These are phyloP conservation scores for Penicillium sp. DNA, from an alignment of 2,329 filamentous ascomycete genomes.

Conservation along the genomic window DNA sequence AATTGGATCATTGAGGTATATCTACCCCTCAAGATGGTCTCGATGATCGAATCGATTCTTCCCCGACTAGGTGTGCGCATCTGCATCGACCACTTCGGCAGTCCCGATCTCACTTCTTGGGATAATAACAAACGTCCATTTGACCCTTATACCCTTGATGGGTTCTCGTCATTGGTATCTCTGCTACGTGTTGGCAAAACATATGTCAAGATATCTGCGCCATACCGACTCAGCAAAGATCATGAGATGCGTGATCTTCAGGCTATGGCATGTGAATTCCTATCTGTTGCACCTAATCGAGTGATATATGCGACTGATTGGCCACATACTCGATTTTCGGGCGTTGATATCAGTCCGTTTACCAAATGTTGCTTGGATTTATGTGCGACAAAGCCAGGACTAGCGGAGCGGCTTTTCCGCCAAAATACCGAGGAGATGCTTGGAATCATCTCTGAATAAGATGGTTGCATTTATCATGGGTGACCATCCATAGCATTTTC, in stretches of 20 bases:
- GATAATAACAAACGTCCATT: slow-evolving; percentile 19
- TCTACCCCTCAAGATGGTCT: slow-evolving; percentile 53
- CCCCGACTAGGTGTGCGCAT: slow-evolving; percentile 52
- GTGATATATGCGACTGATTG: slow-evolving; percentile 63
- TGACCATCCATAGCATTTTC: no score
- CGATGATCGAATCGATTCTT: slow-evolving; percentile 51
- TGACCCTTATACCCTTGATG: slow-evolving; percentile 49
- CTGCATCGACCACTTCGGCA: slow-evolving; percentile 62
- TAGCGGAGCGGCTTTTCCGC: slow-evolving; percentile 54
- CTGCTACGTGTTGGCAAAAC: slow-evolving; percentile 51
- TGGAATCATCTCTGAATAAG: slow-evolving; percentile 23
- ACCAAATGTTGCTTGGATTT: slow-evolving; percentile 55
- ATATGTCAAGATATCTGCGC: slow-evolving; percentile 60
- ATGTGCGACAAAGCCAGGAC: slow-evolving; percentile 47
- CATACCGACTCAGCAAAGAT: slow-evolving; percentile 55
- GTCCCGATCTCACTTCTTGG: slow-evolving; percentile 41
- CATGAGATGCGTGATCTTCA: slow-evolving; percentile 48
- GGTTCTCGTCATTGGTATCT: slow-evolving; percentile 51
- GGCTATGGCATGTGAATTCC: slow-evolving; percentile 51
- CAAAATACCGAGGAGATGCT: slow-evolving; percentile 57
- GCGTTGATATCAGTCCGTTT: slow-evolving; percentile 56
- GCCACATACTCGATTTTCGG: slow-evolving; percentile 63
- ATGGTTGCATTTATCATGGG: no score
- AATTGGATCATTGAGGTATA: slow-evolving; percentile 62
- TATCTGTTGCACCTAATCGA: slow-evolving; percentile 46